Evolutionary conservation across 352 stramenopile genomes (phyloP).

Genomic region (Phytophthora agathidicida): DNA sequence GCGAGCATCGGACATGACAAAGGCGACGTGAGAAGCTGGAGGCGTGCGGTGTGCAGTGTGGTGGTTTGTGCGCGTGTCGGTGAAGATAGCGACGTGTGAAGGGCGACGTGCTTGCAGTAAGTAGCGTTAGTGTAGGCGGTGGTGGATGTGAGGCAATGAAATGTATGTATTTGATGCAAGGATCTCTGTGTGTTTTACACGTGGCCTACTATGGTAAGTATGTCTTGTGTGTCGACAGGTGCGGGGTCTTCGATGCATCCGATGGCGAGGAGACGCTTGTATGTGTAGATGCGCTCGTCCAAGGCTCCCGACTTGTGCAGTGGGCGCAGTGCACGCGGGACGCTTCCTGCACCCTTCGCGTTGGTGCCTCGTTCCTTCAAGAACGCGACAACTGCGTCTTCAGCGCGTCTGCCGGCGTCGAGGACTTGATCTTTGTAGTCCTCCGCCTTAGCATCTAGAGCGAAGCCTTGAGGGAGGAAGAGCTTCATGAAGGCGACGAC

Average conservation of each 20-base stretch:
- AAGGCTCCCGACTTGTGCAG: too few relatives aligned
- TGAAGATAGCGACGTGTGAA: not conserved
- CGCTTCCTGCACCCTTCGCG: not conserved
- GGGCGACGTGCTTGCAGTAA: not conserved
- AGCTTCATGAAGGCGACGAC: not conserved
- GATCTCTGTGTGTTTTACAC: not conserved
- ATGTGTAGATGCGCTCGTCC: not conserved
- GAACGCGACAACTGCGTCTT: not conserved
- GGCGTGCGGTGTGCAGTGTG: not conserved
- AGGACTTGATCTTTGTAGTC: not conserved
- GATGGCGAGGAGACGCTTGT: not conserved
- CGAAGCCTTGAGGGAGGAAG: too few relatives aligned
- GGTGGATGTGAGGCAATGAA: not conserved
- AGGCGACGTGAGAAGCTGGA: not conserved
- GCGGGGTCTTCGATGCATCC: not conserved
- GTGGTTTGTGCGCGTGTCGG: not conserved
- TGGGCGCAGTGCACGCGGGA: not conserved
- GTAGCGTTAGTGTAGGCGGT: not conserved
- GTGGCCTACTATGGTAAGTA: not conserved
- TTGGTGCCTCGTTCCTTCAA: not conserved
- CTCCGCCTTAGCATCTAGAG: not conserved
- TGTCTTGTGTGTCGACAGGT: not conserved
- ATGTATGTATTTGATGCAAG: not conserved
- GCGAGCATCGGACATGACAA: not conserved
- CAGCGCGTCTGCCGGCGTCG: not conserved